A percentile compares a stretch with the other conserved stretches of the same genome.
Conservation (phyloP, 345 rosid species). For the Kandelia obovata region DNA sequence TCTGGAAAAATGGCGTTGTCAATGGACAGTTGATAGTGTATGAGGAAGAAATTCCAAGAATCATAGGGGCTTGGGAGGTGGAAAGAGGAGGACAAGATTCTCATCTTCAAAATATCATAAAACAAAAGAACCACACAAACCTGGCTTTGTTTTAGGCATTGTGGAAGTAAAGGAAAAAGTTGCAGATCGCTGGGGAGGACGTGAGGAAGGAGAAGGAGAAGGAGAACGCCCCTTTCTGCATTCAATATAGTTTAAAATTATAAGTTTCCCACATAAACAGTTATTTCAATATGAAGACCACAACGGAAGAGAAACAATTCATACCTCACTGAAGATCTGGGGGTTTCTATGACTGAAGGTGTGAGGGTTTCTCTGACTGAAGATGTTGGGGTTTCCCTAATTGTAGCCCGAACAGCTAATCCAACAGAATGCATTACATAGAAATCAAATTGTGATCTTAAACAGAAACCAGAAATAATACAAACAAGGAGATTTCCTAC, state of each 20-base stretch:
- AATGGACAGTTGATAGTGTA: background rate
- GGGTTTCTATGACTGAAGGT: background rate
- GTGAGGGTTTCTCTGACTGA: background rate
- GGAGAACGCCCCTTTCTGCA: slow-evolving; percentile 65
- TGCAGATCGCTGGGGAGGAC: slow-evolving; percentile 59
- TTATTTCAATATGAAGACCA: background rate
- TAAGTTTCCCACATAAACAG: background rate
- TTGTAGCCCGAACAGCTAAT: slow-evolving; percentile 73
- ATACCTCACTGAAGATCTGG: slow-evolving; percentile 51
- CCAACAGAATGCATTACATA: slow-evolving; percentile 18
- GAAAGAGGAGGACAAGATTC: background rate
- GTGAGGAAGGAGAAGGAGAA: slow-evolving; percentile 67
- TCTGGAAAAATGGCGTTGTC: slow-evolving; percentile 39
- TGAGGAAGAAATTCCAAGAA: background rate
- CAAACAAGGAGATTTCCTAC: slow-evolving; percentile 27
- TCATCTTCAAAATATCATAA: slow-evolving; percentile 1
- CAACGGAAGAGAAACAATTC: background rate
- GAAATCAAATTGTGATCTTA: slow-evolving; percentile 13
- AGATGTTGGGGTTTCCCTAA: slow-evolving; percentile 46
- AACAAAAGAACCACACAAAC: slow-evolving; percentile 24
- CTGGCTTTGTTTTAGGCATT: slow-evolving; percentile 59
- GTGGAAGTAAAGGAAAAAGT: slow-evolving; percentile 73
- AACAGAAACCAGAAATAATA: background rate
- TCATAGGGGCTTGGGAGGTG: background rate
- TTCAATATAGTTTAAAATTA: background rate